Evolutionary conservation across 2,329 filamentous ascomycete genomes (phyloP), one percentile per base, ranked within the genome.

Genomic region (Podosphaera leucotricha): DNA sequence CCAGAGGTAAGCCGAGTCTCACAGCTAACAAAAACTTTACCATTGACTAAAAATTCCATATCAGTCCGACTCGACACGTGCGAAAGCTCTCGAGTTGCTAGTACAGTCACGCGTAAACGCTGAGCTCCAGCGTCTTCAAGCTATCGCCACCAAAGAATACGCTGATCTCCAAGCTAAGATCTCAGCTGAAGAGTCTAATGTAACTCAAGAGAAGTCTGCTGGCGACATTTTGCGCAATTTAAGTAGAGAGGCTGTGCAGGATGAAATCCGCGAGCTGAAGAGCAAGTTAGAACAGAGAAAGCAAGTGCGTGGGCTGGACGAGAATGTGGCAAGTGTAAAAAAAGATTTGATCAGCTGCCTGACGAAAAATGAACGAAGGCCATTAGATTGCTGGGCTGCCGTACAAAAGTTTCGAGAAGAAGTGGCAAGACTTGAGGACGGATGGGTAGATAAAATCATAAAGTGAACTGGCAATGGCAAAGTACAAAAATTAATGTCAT

Each of bases 341-440:
- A 67, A 72, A 52, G 74, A 77, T 47, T 75, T 94, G 45, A 73
- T 90, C 49, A 70, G 72, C 54, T 95, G 87, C 60, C 66, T 95
- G 66, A 68, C 80, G 49, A 70, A 78, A 56, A 78, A 94, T 61
- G 86, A 94, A 62, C 70, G 84, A 50, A 72, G 84, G 60, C 86
- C 87, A 59, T 66, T 94, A 58, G 82, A 94, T 66, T 95, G 87
- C 70, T 94, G 82, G 80, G 71, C 77, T 62, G 85, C 94, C 71
- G 84, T 94, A 20, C 80, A 92, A 65, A 68, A 67, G 18, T 95
- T 95, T 62, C 92, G 86, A 72, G 71, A 72, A 55, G 83, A 92
- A 68, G 86, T 95, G 43, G 75, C 80, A 53, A 75, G 74, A 64
- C 62, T 94, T 62, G 87, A 94, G 71, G 78, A 75, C 63, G 69